A percentile compares a stretch with the other conserved stretches of the same genome.
Evolutionary conservation across 1,139 yeast genomes (phyloP).

Genomic region (Komagataea norvegica): DNA sequence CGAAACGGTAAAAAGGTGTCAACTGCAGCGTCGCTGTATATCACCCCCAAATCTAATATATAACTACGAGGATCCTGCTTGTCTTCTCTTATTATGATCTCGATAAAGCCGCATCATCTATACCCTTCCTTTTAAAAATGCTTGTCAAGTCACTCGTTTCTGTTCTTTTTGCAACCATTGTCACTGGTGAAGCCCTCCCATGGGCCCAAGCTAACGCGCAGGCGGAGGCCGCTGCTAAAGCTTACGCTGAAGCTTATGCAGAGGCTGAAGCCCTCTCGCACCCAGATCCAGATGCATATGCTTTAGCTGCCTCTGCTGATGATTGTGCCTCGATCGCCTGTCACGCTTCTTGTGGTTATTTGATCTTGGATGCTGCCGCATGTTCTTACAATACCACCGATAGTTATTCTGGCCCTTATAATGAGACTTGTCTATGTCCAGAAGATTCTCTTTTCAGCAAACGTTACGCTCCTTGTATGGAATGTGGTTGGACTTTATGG

Average conservation of each 20-base stretch:
- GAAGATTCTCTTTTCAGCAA: conserved; percentile 20
- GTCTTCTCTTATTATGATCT: no score
- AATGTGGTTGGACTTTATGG: conserved; percentile 32
- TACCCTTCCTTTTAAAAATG: conserved; percentile 3
- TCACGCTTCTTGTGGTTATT: conserved; percentile 29
- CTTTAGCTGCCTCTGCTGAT: conserved; percentile 24
- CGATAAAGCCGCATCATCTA: not conserved
- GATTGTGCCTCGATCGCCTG: conserved; percentile 28
- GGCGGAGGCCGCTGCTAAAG: conserved; percentile 22
- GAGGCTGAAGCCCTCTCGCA: conserved; percentile 25
- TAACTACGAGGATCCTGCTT: no score
- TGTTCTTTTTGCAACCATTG: conserved; percentile 8
- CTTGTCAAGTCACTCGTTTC: conserved; percentile 9
- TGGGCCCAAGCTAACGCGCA: conserved; percentile 22
- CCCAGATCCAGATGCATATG: conserved; percentile 27
- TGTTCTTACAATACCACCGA: conserved; percentile 20
- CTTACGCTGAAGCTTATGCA: conserved; percentile 23
- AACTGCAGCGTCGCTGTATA: not conserved
- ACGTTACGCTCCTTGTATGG: conserved; percentile 26
- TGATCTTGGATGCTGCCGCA: conserved; percentile 26
- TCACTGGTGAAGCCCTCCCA: conserved; percentile 18
- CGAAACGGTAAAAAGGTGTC: not conserved
- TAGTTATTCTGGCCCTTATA: conserved; percentile 24
- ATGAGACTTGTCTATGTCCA: conserved; percentile 25
- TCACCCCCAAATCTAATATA: no score